Evolutionary conservation across 768 basidiomycete species (phyloP).

Genomic region (Sutorius australiensis): DNA sequence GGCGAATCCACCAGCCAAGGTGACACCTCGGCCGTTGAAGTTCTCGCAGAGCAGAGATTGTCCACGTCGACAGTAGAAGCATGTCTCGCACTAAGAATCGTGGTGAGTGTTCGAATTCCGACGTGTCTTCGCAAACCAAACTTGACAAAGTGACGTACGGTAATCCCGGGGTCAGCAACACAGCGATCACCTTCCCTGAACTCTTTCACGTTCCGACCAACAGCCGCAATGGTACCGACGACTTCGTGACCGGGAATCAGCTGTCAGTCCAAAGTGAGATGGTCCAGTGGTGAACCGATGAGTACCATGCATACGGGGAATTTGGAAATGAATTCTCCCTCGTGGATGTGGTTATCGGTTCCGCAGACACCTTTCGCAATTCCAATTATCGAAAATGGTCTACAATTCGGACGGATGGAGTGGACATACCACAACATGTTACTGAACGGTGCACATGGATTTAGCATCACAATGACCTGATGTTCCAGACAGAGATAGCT

Average conservation of each 20-base stretch:
- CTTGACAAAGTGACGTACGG: conserved; percentile 39
- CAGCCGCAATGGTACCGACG: conserved; percentile 62
- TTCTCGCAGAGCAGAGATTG: conserved; percentile 77
- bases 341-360: conserved; percentile 56
- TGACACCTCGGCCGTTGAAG: conserved; percentile 73
- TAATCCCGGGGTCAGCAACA: conserved; percentile 72
- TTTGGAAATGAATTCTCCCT: conserved; percentile 57
- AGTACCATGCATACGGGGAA: conserved; percentile 37
- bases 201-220: conserved; percentile 73
- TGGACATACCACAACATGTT: conserved; percentile 35
- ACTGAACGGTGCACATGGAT: conserved; percentile 23
- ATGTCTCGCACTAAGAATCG: conserved; percentile 60
- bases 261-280: conserved; percentile 26
- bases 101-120: background rate
- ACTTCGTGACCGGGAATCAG: conserved; percentile 70
- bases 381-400: background rate
- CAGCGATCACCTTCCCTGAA: conserved; percentile 74
- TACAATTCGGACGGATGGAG: background rate
- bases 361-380: conserved; percentile 44
- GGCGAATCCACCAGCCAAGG: conserved; percentile 78
- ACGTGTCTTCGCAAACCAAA: background rate
- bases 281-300: background rate
- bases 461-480: background rate
- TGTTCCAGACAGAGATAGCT: background rate
- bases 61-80: conserved; percentile 83